Percentiles rank a stretch among this genome's conserved stretches.
Conservation (phyloP, 306 rosid species). For the Vigna nakashimae region DNA sequence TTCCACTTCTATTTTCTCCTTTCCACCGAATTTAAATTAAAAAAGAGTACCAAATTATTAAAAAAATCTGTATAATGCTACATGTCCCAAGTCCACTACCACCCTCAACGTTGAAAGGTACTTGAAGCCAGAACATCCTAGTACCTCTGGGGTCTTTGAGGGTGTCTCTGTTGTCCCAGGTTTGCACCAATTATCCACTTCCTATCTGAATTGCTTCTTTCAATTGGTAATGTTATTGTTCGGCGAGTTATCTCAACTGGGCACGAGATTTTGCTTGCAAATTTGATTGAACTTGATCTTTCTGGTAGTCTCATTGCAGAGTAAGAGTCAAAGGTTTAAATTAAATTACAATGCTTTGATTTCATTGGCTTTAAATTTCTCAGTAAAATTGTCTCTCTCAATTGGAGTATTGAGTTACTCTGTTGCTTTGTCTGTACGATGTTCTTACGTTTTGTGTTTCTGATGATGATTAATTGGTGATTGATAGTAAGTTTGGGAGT, state of each 20-base stretch:
- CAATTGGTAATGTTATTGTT: not conserved
- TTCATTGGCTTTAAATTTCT: slow-evolving; percentile 1
- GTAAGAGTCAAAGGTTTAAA: slow-evolving; percentile 3
- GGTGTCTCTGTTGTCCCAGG: not conserved
- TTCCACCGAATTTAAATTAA: not conserved
- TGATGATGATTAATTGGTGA: not conserved
- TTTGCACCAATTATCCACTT: not conserved
- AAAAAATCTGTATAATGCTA: not conserved
- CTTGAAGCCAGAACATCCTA: slow-evolving; percentile 39
- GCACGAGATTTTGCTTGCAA: slow-evolving; percentile 25
- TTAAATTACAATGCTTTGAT: slow-evolving; percentile 4
- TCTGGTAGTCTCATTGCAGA: not conserved
- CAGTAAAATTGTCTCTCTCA: not conserved
- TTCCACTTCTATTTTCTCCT: slow-evolving; percentile 37
- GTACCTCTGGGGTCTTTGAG: not conserved
- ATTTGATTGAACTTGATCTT: not conserved
- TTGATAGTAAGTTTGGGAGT: slow-evolving; percentile 5
- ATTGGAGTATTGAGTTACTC: slow-evolving; percentile 4
- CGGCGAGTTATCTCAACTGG: slow-evolving; percentile 47
- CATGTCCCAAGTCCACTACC: not conserved
- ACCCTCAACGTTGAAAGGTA: slow-evolving; percentile 7
- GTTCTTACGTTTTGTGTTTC: not conserved
- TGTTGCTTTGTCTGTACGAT: not conserved
- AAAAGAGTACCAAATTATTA: not conserved
- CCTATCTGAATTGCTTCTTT: not conserved